Evolutionary conservation across 352 stramenopile genomes (phyloP).

Genomic region (Blastocystis sp.): DNA sequence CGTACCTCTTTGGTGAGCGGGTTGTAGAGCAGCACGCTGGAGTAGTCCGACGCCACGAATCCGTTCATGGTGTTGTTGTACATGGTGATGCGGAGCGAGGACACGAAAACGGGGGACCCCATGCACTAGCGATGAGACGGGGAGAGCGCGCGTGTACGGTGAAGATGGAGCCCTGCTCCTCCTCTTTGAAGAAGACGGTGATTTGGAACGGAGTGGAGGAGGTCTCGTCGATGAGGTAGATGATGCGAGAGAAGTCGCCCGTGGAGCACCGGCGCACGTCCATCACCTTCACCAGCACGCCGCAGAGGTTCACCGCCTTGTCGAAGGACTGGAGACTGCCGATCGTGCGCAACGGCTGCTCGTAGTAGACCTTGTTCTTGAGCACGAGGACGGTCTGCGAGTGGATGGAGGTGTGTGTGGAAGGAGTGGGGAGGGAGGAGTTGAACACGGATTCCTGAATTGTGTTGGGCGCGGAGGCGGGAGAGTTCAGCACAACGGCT

Average conservation of each 20-base stretch:
- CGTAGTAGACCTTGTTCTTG: constrained; percentile 23
- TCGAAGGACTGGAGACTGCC: neutral
- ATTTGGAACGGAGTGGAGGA: neutral
- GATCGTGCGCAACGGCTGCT: constrained; percentile 1
- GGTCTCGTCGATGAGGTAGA: constrained; percentile 49
- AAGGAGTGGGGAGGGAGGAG: neutral
- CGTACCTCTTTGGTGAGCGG: neutral
- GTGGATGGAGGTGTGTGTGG: neutral
- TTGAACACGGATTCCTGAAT: neutral
- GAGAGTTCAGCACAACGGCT: constrained; percentile 11
- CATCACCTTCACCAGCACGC: constrained; percentile 54
- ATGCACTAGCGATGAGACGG: constrained; percentile 1
- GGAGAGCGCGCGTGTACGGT: neutral
- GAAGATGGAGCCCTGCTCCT: neutral
- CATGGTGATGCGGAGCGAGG: neutral
- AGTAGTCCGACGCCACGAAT: constrained; percentile 11
- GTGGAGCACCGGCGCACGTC: neutral
- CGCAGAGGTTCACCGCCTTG: constrained; percentile 19
- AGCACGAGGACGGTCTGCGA: constrained; percentile 20
- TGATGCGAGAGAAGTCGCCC: constrained; percentile 37
- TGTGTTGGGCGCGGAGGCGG: neutral
- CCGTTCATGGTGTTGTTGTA: constrained; percentile 12
- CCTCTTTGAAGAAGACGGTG: constrained; percentile 56
- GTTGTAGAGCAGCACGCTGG: constrained; percentile 32
- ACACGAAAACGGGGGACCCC: constrained; percentile 65